Evolutionary conservation across 78 protist species (phyloP).

Genomic region (slime mould (Dictyostelium discoideum)): DNA sequence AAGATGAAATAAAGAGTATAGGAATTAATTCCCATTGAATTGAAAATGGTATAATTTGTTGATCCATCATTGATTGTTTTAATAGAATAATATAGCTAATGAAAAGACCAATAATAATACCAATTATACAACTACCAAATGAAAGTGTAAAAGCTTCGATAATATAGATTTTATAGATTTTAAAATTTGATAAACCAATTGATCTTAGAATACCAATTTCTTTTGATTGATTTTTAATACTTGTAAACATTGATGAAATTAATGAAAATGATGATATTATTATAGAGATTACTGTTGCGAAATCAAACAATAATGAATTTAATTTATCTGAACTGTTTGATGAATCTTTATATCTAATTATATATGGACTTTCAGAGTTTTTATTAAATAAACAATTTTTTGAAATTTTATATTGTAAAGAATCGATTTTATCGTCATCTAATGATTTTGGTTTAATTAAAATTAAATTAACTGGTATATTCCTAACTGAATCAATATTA

Average conservation of each 20-base stretch:
- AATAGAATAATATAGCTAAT: constrained; percentile 76
- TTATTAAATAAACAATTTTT: not conserved
- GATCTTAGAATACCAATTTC: constrained; percentile 94
- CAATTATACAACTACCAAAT: constrained; percentile 88
- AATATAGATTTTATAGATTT: constrained; percentile 86
- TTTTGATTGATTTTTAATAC: constrained; percentile 90
- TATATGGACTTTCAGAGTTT: not conserved
- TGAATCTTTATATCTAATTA: not conserved
- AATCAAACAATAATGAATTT: constrained; percentile 78
- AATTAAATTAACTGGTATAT: not conserved
- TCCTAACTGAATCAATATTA: not conserved
- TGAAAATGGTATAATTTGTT: constrained; percentile 87
- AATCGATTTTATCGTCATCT: not conserved
- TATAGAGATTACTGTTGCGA: constrained; percentile 89
- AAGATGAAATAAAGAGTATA: constrained; percentile 40
- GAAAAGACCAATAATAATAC: constrained; percentile 83
- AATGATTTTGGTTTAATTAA: not conserved
- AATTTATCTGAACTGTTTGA: constrained; percentile 55
- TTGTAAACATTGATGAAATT: constrained; percentile 88
- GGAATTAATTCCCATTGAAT: constrained; percentile 81
- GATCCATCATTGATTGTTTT: constrained; percentile 84
- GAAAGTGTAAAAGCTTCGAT: constrained; percentile 93
- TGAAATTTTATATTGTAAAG: not conserved
- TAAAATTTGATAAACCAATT: constrained; percentile 80
- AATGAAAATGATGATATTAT: constrained; percentile 89